phyloP scores from a whole-genome alignment of 139 green algal species.

The Pleodorina starrii region DNA sequence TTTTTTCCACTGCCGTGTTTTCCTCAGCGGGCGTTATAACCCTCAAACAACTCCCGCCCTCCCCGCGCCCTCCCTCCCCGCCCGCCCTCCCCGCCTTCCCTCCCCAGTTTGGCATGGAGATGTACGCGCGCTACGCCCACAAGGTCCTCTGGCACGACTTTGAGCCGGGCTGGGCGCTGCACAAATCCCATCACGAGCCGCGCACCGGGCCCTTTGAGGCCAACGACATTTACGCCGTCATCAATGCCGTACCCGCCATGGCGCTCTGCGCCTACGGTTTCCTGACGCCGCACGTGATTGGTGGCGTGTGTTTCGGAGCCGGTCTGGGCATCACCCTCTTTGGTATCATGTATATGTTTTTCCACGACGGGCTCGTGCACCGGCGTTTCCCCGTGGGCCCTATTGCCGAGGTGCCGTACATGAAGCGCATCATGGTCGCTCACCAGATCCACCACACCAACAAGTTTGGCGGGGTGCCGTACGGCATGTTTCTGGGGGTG shows the following conservation, averaged over 20 bases:
- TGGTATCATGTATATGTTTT: conserved; percentile 98
- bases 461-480: conserved; percentile 95
- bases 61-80: not conserved
- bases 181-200: conserved; percentile 95
- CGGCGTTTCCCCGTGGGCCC: conserved; percentile 93
- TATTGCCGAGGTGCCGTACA: conserved; percentile 90
- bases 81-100: not conserved
- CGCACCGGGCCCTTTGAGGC: conserved; percentile 93
- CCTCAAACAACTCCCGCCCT: not conserved
- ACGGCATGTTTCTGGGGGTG: conserved; percentile 93
- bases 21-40: too few relatives aligned
- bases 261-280: conserved; percentile 93
- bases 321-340: conserved; percentile 98
- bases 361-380: conserved; percentile 98
- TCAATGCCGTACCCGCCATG: conserved; percentile 94
- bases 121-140: conserved; percentile 95
- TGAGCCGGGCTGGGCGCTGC: conserved; percentile 83
- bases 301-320: conserved; percentile 89
- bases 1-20: too few relatives aligned
- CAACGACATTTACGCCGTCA: conserved; percentile 97
- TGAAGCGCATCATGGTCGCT: conserved; percentile 90
- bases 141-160: conserved; percentile 95
- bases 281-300: conserved; percentile 81
- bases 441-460: conserved; percentile 97
- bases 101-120: conserved; percentile 84